Base-by-base conservation (phyloP, 495 filamentous ascomycete species). In the Penicillium ucsense region DNA sequence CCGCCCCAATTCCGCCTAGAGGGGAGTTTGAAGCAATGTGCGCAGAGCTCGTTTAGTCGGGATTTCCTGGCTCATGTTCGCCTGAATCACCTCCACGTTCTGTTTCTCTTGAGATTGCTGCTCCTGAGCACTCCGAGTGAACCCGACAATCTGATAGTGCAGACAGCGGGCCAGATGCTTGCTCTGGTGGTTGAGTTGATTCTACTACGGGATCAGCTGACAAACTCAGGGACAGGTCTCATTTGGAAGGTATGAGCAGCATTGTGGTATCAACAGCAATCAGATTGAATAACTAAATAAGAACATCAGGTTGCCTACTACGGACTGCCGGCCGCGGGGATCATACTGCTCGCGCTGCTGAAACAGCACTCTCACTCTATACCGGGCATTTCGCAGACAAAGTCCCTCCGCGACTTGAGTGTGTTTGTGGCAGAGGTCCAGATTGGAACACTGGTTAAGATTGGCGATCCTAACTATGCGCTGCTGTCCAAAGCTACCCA, bases 311-410 rank as follows among this genome's bases (percentile, higher is more conserved):
- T 71, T 27, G 65, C 60, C 3, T 60, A 71, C 41, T 70, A 68
- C 38, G 68, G 68, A 6, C 61, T 71, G 6, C 65, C 68, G 7
- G 67, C 68, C 1, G 67, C 68, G 1, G 68, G 68, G 8, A 68
- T 71, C 2, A 53, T 70, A 28, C 62, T 63, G 31, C 59, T 71
- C 6, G 56, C 67, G 5, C 48, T 71, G 30, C 53, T 70, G 5
- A 60, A 58, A 20, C 58, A 63, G 32, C 55, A 51, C 9, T 44
- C 54, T 28, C 39, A 48, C 34, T 6, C 40, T 8, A 32, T 51
- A 35, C 44, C 50, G 1, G 48, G 49, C 32, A 38, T 55, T 5
- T 47, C 58, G 0, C 52, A 57, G 3, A 60, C 61, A 4, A 63
- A 60, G 29, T 49, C 58, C 3, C 38, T 70, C 0, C 67, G 61